Evolutionary conservation across 306 rosid species (phyloP).

Genomic region (Trichosanthes truncata): DNA sequence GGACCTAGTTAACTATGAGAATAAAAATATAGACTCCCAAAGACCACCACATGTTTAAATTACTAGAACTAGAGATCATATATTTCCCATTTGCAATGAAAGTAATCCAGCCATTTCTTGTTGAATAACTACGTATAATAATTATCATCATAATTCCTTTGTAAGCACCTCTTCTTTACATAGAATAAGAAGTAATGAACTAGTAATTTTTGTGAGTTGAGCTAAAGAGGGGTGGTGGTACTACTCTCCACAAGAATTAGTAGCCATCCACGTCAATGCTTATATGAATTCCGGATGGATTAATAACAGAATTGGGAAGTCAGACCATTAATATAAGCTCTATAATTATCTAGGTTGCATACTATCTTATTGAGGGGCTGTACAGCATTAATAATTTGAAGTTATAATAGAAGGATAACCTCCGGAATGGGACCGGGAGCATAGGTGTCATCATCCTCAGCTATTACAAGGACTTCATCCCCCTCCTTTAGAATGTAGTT

Average conservation of each 20-base stretch:
- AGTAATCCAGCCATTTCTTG: not conserved
- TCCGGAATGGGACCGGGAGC: constrained; percentile 72
- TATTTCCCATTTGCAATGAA: not conserved
- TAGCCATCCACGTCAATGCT: not conserved
- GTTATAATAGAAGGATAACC: constrained; percentile 38
- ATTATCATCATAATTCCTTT: not conserved
- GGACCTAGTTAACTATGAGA: not conserved
- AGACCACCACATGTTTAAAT: not conserved
- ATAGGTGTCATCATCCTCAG: constrained; percentile 95
- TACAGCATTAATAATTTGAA: constrained; percentile 9
- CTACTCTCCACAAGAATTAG: not conserved
- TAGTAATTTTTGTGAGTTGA: not conserved
- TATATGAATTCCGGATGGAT: not conserved
- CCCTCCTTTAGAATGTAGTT: constrained; percentile 62
- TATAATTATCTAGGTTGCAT: not conserved
- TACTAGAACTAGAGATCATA: not conserved
- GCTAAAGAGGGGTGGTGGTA: not conserved
- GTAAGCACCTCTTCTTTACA: not conserved
- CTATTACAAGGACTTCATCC: constrained; percentile 95
- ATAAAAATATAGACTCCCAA: not conserved
- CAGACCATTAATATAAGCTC: not conserved
- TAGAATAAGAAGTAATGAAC: not conserved
- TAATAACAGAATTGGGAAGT: constrained; percentile 7
- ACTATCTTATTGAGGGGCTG: not conserved
- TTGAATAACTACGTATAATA: not conserved